Conservation (phyloP, 2,329 filamentous ascomycete species). For the Colletotrichum agaves region DNA sequence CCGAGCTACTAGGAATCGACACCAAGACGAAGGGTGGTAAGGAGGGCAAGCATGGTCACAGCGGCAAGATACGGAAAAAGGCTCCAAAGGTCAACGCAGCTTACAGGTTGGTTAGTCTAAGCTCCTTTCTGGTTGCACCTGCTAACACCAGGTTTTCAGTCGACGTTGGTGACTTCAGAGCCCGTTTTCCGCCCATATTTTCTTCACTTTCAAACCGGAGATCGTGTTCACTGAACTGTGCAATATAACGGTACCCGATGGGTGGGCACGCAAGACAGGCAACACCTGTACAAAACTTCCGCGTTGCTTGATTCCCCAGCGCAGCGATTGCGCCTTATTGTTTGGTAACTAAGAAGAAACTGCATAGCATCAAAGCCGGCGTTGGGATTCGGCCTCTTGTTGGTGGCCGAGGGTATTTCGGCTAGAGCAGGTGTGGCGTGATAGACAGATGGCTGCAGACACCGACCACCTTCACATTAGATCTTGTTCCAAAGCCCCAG, state of each 20-base stretch:
- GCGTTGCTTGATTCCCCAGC: not conserved
- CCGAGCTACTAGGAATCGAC: conserved; percentile 50
- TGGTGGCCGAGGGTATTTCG: conserved; percentile 5
- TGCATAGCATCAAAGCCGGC: conserved; percentile 6
- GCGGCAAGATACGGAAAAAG: conserved; percentile 46
- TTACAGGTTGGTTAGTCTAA: conserved; percentile 46
- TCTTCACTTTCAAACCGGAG: not conserved
- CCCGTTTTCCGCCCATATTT: not conserved
- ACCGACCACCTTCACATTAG: not conserved
- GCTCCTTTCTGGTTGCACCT: not conserved
- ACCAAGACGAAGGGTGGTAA: conserved; percentile 44
- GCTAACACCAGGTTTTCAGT: conserved; percentile 38
- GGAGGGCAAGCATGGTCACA: conserved; percentile 40
- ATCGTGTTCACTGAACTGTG: not conserved
- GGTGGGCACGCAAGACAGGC: not conserved
- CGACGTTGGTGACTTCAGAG: conserved; percentile 48
- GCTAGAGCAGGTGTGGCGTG: conserved; percentile 7
- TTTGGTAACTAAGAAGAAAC: not conserved
- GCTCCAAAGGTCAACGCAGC: conserved; percentile 49
- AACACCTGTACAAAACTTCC: conserved; percentile 6
- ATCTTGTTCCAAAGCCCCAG: not conserved
- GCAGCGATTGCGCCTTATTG: not conserved
- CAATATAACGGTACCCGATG: not conserved
- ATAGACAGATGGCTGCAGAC: not conserved
- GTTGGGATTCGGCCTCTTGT: not conserved